A percentile compares a stretch with the other conserved stretches of the same genome.
Conservation (phyloP, 345 rosid genomes). For the Salix dunnii region DNA sequence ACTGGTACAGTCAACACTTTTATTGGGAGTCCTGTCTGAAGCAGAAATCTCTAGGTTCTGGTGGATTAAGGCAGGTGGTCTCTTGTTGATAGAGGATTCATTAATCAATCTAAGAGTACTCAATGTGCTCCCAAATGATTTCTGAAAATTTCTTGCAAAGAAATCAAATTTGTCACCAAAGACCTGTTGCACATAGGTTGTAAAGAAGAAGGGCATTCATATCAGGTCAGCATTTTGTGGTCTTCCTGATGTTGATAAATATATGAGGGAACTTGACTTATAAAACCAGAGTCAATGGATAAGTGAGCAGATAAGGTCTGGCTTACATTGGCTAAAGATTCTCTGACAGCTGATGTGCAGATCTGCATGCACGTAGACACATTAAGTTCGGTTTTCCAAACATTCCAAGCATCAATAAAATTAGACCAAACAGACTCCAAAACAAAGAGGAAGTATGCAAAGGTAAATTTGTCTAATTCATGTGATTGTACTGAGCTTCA, state of each 20-base stretch:
- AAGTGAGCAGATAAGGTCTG: conserved; percentile 36
- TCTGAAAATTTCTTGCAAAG: conserved; percentile 70
- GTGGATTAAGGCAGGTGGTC: conserved; percentile 14
- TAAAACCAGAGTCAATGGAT: conserved; percentile 34
- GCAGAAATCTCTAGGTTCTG: conserved; percentile 24
- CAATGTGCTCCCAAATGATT: conserved; percentile 76
- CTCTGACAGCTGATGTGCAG: conserved; percentile 76
- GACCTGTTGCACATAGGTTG: conserved; percentile 47
- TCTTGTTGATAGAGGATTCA: conserved; percentile 38
- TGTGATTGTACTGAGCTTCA: background rate
- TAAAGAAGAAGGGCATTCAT: conserved; percentile 18
- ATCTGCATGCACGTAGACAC: conserved; percentile 51
- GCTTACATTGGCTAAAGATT: conserved; percentile 89
- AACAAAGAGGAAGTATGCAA: background rate
- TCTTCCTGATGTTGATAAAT: background rate
- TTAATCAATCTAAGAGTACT: conserved; percentile 69
- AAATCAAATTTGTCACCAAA: conserved; percentile 65
- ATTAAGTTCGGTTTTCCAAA: background rate
- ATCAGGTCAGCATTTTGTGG: conserved; percentile 20
- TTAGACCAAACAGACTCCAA: background rate
- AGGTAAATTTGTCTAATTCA: background rate
- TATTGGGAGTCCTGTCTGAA: conserved; percentile 14
- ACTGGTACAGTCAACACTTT: conserved; percentile 12
- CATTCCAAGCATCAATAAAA: background rate
- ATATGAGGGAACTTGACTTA: conserved; percentile 33